Evolutionary conservation across 2,329 filamentous ascomycete genomes (phyloP).

Genomic region (Epichloe typhina): DNA sequence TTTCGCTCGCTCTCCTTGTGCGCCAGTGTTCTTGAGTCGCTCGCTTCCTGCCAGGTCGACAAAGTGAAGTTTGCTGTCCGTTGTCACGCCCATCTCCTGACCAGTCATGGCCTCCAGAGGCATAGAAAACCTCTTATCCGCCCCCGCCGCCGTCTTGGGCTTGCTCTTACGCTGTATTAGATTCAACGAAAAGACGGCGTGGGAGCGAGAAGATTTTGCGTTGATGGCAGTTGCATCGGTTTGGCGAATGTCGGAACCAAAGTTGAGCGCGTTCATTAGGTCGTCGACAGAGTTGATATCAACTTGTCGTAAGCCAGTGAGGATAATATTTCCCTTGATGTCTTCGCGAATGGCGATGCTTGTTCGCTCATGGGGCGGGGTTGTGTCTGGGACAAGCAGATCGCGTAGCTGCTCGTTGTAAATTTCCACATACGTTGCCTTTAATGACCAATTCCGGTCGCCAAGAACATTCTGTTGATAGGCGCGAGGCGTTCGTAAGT

Average conservation of each 20-base stretch:
- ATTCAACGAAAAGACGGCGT: constrained; percentile 93
- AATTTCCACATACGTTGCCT: constrained; percentile 91
- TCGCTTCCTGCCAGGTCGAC: constrained; percentile 96
- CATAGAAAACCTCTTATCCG: constrained; percentile 78
- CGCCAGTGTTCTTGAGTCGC: constrained; percentile 90
- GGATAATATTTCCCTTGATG: constrained; percentile 81
- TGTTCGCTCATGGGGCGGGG: constrained; percentile 55
- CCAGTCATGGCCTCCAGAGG: constrained; percentile 68
- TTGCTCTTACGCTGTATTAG: constrained; percentile 71
- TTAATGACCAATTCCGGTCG: constrained; percentile 80
- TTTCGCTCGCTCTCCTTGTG: constrained; percentile 83
- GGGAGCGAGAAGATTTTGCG: constrained; percentile 91
- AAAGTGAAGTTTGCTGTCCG: constrained; percentile 97
- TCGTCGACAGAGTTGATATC: constrained; percentile 88
- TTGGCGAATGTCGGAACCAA: constrained; percentile 87
- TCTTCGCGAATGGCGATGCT: constrained; percentile 90
- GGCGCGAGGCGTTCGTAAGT: constrained; percentile 65
- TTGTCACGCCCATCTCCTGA: constrained; percentile 56
- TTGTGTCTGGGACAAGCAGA: constrained; percentile 66
- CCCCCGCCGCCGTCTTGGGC: constrained; percentile 33
- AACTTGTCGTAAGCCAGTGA: constrained; percentile 80
- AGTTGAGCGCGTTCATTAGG: constrained; percentile 75
- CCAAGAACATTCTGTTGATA: constrained; percentile 41
- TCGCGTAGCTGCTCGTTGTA: constrained; percentile 96
- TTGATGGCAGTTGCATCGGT: constrained; percentile 97